Conservation (phyloP, 1,284 basidiomycete species). For the Phenoliferia sp. region DNA sequence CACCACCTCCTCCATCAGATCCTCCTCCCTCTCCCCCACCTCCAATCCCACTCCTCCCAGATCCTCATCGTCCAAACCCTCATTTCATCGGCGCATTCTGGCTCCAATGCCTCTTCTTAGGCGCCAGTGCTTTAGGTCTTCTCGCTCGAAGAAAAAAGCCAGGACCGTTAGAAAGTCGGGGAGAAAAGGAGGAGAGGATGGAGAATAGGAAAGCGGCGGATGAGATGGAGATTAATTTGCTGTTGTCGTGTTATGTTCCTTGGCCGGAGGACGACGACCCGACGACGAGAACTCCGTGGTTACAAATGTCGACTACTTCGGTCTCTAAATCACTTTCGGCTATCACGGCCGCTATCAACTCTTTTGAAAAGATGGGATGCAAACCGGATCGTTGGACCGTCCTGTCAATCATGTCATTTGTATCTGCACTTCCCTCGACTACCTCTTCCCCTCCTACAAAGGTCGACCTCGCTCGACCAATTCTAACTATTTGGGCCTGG, state of each 20-base stretch:
- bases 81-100: slow-evolving; percentile 20
- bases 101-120: slow-evolving; percentile 26
- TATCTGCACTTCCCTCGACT: neutral
- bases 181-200: neutral
- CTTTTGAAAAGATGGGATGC: neutral
- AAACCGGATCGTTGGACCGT: neutral
- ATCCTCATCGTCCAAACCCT: slow-evolving; percentile 8
- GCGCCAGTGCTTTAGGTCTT: slow-evolving; percentile 25
- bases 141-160: slow-evolving; percentile 9
- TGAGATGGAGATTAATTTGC: neutral
- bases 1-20: neutral
- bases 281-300: neutral
- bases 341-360: neutral
- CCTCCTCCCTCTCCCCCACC: slow-evolving; percentile 18
- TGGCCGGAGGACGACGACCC: neutral
- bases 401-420: neutral
- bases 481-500: neutral
- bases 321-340: neutral
- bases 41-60: slow-evolving; percentile 15
- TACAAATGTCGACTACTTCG: neutral
- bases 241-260: neutral
- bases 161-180: neutral
- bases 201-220: neutral
- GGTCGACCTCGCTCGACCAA: neutral
- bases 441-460: neutral